Conservation (phyloP, 2,329 filamentous ascomycete species). For the Colletotrichum limetticola region DNA sequence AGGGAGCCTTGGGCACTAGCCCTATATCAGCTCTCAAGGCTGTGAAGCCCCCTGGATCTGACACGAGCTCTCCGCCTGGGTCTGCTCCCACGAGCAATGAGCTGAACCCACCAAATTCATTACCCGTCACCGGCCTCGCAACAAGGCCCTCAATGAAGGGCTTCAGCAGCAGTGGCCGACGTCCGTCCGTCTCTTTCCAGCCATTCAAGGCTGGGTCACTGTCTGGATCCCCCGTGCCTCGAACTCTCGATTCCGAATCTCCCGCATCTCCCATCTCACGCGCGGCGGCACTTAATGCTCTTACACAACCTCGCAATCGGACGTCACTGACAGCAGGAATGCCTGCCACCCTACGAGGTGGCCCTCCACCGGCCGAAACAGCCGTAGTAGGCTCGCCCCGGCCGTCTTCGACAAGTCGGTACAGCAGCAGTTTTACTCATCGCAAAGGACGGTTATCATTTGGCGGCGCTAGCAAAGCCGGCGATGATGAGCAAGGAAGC, state of each 20-base stretch:
- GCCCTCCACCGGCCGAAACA: conserved; percentile 70
- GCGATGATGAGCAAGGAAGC: conserved; percentile 79
- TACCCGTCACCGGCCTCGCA: conserved; percentile 57
- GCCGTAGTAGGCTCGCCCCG: conserved; percentile 82
- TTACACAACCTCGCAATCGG: conserved; percentile 72
- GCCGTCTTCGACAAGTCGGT: conserved; percentile 80
- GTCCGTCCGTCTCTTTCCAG: conserved; percentile 89
- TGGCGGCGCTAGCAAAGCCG: conserved; percentile 73
- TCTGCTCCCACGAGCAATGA: conserved; percentile 61
- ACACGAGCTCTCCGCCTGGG: conserved; percentile 68
- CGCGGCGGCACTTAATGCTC: conserved; percentile 57
- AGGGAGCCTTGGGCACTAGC: conserved; percentile 80
- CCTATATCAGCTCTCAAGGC: conserved; percentile 86
- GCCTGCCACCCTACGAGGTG: conserved; percentile 77
- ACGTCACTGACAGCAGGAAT: conserved; percentile 81
- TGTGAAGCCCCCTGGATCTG: conserved; percentile 69
- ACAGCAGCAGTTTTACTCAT: conserved; percentile 95
- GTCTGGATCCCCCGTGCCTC: conserved; percentile 82
- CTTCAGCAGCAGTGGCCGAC: conserved; percentile 68
- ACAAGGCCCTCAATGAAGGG: conserved; percentile 52
- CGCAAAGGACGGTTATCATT: conserved; percentile 82
- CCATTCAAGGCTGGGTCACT: conserved; percentile 96
- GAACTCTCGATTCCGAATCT: conserved; percentile 59
- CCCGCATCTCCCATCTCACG: conserved; percentile 65
- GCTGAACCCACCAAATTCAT: conserved; percentile 59